phyloP scores from a whole-genome alignment of 2,329 filamentous ascomycete species.

The Phyllosticta citrichinensis region DNA sequence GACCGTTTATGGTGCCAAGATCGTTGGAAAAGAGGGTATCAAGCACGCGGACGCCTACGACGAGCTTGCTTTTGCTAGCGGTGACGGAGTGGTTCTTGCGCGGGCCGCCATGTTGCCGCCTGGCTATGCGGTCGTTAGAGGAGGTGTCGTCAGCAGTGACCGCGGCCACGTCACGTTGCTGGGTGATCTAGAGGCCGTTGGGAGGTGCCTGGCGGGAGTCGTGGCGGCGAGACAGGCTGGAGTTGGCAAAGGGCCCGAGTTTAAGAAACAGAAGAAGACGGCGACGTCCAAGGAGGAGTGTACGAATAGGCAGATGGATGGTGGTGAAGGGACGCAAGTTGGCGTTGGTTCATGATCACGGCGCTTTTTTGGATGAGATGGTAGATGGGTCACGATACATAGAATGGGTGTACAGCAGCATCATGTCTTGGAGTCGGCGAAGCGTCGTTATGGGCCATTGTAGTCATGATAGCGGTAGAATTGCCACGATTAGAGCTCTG shows the following conservation, averaged over 20 bases:
- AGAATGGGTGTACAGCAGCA: background rate
- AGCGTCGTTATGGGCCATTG: background rate
- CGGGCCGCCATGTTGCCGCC: constrained; percentile 74
- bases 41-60: constrained; percentile 70
- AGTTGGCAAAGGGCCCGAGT: constrained; percentile 50
- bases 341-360: background rate
- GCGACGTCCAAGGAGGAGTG: background rate
- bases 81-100: constrained; percentile 82
- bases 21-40: constrained; percentile 64
- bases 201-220: constrained; percentile 60
- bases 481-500: background rate
- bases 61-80: constrained; percentile 73
- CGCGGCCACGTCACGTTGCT: constrained; percentile 80
- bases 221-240: constrained; percentile 58
- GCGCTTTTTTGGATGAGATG: background rate
- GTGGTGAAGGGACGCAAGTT: background rate
- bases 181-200: constrained; percentile 74
- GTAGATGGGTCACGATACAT: background rate
- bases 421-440: background rate
- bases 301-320: background rate
- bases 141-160: constrained; percentile 68
- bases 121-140: constrained; percentile 64
- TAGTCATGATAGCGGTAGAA: background rate
- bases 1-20: constrained; percentile 72
- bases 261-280: background rate